These are phyloP conservation scores for Zalaria obscura DNA, from an alignment of 2,329 filamentous ascomycete genomes.

Conservation along the genomic window DNA sequence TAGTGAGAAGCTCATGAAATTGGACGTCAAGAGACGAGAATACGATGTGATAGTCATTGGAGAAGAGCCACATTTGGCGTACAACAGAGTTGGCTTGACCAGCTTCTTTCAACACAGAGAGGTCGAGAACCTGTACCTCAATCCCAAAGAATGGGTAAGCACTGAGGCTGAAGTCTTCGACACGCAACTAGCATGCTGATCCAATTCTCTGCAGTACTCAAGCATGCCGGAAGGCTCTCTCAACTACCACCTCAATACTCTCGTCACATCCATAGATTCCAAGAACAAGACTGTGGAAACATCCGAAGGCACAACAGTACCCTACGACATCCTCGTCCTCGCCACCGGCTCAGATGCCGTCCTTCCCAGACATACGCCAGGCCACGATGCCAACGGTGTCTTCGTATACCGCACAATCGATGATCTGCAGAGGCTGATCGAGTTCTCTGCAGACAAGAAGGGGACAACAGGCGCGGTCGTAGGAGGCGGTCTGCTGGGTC, in stretches of 20 bases:
- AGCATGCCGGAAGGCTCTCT: conserved; percentile 53
- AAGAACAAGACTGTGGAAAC: conserved; percentile 53
- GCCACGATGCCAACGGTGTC: conserved; percentile 65
- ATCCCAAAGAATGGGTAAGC: conserved; percentile 66
- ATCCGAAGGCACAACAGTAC: conserved; percentile 51
- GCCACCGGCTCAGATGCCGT: conserved; percentile 79
- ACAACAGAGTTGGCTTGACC: conserved; percentile 81
- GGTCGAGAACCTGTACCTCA: conserved; percentile 79
- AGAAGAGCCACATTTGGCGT: conserved; percentile 76
- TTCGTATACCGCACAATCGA: conserved; percentile 84
- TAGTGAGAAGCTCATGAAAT: conserved; percentile 79
- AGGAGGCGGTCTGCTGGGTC: conserved; percentile 68
- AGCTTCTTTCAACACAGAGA: conserved; percentile 78
- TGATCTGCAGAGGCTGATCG: conserved; percentile 64
- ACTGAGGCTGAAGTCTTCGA: background rate
- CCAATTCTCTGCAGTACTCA: conserved; percentile 41
- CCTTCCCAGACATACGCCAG: conserved; percentile 57
- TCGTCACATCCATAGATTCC: conserved; percentile 53
- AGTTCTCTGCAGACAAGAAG: conserved; percentile 52
- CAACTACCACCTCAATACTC: conserved; percentile 61
- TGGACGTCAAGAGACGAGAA: conserved; percentile 59
- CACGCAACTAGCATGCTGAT: background rate
- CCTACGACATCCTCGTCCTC: conserved; percentile 70
- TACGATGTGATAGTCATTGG: conserved; percentile 77
- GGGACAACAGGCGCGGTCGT: conserved; percentile 63